Evolutionary conservation across 2,329 filamentous ascomycete genomes (phyloP).

Genomic region (Fusarium sp.): DNA sequence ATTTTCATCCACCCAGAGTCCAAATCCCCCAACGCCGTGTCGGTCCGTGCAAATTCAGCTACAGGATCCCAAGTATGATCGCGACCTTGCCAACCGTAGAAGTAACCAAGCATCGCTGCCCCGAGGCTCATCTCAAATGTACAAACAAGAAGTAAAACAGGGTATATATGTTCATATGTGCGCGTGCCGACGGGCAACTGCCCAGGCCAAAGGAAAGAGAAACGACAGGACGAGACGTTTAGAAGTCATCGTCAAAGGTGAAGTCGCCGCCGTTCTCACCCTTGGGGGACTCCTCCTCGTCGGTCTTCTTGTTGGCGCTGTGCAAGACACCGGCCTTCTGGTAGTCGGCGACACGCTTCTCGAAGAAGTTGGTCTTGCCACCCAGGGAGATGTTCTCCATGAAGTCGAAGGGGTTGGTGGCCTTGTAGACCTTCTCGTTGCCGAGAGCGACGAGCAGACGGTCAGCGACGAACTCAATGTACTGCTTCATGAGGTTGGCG

Average conservation of each 20-base stretch:
- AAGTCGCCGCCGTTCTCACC: conserved; percentile 82
- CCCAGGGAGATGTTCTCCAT: conserved; percentile 99
- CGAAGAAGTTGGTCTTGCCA: conserved; percentile 99
- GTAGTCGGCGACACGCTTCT: conserved; percentile 99
- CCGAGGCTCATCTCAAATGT: conserved; percentile 46
- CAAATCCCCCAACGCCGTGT: conserved; percentile 45
- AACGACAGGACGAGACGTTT: conserved; percentile 59
- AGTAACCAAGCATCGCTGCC: conserved; percentile 41
- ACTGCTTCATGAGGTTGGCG: conserved; percentile 96
- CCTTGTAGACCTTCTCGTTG: conserved; percentile 94
- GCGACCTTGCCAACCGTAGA: conserved; percentile 20
- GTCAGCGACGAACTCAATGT: conserved; percentile 99
- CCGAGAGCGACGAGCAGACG: conserved; percentile 93
- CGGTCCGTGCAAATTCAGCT: conserved; percentile 40
- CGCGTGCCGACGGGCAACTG: conserved; percentile 12
- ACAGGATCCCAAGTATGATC: conserved; percentile 40
- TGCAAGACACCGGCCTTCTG: conserved; percentile 99
- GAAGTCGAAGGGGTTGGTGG: conserved; percentile 98
- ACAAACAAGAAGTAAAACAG: conserved; percentile 46
- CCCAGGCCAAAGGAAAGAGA: conserved; percentile 19
- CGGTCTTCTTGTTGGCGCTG: conserved; percentile 80
- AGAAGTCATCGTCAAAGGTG: conserved; percentile 97
- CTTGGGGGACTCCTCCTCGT: conserved; percentile 66
- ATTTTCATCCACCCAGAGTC: conserved; percentile 43
- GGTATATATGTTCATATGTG: conserved; percentile 50